Base-by-base conservation (phyloP, 164 flowering plant species). In the Stephania yunnanensis region DNA sequence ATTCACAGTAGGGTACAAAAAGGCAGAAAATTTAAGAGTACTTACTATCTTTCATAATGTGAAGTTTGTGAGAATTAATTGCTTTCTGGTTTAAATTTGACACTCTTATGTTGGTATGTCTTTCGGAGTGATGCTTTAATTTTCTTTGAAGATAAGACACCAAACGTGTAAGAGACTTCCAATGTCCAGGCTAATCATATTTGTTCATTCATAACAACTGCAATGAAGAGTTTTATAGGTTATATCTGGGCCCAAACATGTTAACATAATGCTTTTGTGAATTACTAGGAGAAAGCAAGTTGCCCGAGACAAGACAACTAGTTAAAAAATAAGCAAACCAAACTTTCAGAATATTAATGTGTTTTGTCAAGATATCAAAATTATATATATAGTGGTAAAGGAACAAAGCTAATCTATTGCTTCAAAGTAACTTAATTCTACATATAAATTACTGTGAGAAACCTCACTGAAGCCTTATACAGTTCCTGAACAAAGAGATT, bases 61-160 rank as follows among this genome's bases (percentile, higher is more conserved):
- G 42, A 36, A 2, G 42, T 36, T 36, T 36, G 42, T 36, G 42
- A 36, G 42, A 36, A 36, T 19, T 58, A 25, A 55, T 19, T 58
- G 20, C 65, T 6, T 58, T 58, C n/a, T 58, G 65, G 66, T 10
- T 61, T 25, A 20, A 17, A 17, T 58, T 50, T 50, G 55, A 15
- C 65, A 15, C 15, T 58, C 65, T 17, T 61, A 6, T 61, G 66
- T n/a, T 20, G 66, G n/a, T 61, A 61, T 17, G 22, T n/a, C 25
- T n/a, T n/a, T 61, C 66, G 22, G 66, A 19, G 10, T 61, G 66
- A 20, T 61, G 66, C 22, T n/a, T 61, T 61, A 61, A 61, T 61
- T 61, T 61, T 61, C 66, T 61, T 61, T 61, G 66, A 61, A 61
- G 66, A 61, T 25, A 61, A 61, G 66, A 61, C 66, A 61, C n/a